Evolutionary conservation across 2,329 filamentous ascomycete genomes (phyloP), one percentile per base, ranked within the genome.

Genomic region (Neofusicoccum cordaticola): DNA sequence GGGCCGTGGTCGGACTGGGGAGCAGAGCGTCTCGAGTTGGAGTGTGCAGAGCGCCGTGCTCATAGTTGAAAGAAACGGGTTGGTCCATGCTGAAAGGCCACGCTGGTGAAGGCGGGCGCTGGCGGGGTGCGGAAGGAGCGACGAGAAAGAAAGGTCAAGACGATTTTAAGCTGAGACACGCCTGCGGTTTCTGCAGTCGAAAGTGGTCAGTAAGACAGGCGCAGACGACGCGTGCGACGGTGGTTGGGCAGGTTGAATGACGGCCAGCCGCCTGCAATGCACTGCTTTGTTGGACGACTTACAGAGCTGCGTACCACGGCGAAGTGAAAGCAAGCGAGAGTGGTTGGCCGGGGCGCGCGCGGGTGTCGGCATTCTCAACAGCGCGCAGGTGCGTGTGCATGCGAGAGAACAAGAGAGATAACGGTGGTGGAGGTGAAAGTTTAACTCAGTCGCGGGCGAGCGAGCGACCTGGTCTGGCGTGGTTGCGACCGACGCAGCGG

Each of bases 251-350:
- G 52, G 37, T 4, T 3, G 34, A 6, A 39, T 37, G 34, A n/a
- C 47, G 27, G 22, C 13, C 19, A 34, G 39, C 52, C 19, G 53
- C 15, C 52, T 57, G 53, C 53, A 57, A 57, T 57, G 53, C 53
- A 39, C 53, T 34, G 53, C 53, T 57, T 44, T 57, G 53, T 57
- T 57, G 53, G 53, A 57, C 53, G 39, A 57, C 53, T 57, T 57
- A 57, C 53, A 57, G 17, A 17, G 53, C 53, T 15, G 11, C 39
- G 22, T 27, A 57, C 19, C 39, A 44, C 39, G 53, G 53, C 53
- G 53, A 44, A 57, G 53, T 39, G 39, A 39, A 57, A 39, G 39
- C 53, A 31, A 45, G 53, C 39, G 53, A 22, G 39, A 13, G 53
- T 57, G 39, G 52, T 56, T 56, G 52, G 52, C 52, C 35, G 52